Evolutionary conservation across 495 filamentous ascomycete species (phyloP), one percentile per base, ranked within the genome.

Genomic region (Parmelia sp.): DNA sequence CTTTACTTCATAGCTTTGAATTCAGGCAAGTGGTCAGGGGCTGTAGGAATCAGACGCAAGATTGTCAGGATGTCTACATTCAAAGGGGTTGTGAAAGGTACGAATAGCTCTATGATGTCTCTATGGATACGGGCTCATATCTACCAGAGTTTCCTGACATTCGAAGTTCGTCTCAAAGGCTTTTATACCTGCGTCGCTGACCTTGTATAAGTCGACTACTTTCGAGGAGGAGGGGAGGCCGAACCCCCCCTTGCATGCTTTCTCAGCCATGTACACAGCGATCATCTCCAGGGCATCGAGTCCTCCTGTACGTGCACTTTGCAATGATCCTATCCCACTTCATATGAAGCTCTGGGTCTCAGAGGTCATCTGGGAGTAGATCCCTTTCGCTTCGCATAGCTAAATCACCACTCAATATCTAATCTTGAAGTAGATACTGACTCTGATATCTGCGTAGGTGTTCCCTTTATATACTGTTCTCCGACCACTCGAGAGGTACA

Each of bases 221-320:
- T 96, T 71, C 85, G 92, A 21, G 77, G 77, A 23, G 76, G 77
- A 25, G 80, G 77, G 1, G 74, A 73, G 23, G 79, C 74, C 35
- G 80, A 88, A n/a, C n/a, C n/a, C 36, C 90, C 92, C 3, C 71
- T 95, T 51, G 92, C 90, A 21, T 96, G 89, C 71, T 96, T 97
- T 71, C 80, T 97, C 45, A 93, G 88, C 71, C 93, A 97, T 82
- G 87, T 96, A 15, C 93, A 97, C 72, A 95, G 88, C 63, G 92
- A 97, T 66, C 92, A 97, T 74, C 81, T 96, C 10, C 83, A 82
- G 63, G 93, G 93, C 1, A 81, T 97, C 35, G 93, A 96, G 70
- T 86, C 79, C 58, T 80, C 33, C 29, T 29, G 51, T 55, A 33
- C 27, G 51, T 55, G 14, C 7, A 21, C 33, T 55, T n/a, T 21